phyloP scores from a whole-genome alignment of 2,329 filamentous ascomycete genomes.

The Atkinsonella hypoxylon region DNA sequence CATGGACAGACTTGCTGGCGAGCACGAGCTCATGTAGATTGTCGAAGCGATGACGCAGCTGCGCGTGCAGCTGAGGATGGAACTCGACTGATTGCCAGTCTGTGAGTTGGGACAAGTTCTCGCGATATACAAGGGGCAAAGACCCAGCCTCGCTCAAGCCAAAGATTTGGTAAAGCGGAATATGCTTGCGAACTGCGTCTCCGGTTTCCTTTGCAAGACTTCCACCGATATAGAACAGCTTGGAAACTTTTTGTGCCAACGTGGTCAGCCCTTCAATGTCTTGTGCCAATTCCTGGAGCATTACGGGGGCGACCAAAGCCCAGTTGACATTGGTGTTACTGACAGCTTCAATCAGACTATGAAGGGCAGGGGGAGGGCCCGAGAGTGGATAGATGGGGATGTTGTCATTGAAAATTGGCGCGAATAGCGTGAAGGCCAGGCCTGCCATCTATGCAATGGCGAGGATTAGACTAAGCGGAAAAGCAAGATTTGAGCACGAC shows the following conservation, averaged over 20 bases:
- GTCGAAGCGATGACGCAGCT: constrained; percentile 3
- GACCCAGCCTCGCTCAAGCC: constrained; percentile 4
- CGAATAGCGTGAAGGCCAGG: constrained; percentile 2
- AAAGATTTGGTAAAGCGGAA: constrained; percentile 1
- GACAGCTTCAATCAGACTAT: constrained; percentile 5
- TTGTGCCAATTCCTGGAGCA: background rate
- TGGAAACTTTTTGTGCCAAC: background rate
- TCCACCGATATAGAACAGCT: constrained; percentile 1
- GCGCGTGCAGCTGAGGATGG: background rate
- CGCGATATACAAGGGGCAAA: constrained; percentile 1
- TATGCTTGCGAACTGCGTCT: background rate
- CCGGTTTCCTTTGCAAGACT: background rate
- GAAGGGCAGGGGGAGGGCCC: constrained; percentile 3
- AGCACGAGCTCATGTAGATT: constrained; percentile 2
- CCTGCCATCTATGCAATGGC: background rate
- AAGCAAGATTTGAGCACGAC: too few species aligned
- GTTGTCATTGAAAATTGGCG: constrained; percentile 1
- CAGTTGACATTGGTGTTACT: constrained; percentile 3
- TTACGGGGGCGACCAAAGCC: constrained; percentile 1
- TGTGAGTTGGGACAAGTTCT: background rate
- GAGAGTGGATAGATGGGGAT: constrained; percentile 2
- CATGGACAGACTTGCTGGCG: background rate
- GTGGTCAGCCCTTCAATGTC: background rate
- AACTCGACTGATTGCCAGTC: constrained; percentile 5
- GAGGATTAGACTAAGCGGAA: too few species aligned